A percentile compares a stretch with the other conserved stretches of the same genome.
Evolutionary conservation across 768 basidiomycete species (phyloP).

Genomic region (Rhodocollybia butyracea): DNA sequence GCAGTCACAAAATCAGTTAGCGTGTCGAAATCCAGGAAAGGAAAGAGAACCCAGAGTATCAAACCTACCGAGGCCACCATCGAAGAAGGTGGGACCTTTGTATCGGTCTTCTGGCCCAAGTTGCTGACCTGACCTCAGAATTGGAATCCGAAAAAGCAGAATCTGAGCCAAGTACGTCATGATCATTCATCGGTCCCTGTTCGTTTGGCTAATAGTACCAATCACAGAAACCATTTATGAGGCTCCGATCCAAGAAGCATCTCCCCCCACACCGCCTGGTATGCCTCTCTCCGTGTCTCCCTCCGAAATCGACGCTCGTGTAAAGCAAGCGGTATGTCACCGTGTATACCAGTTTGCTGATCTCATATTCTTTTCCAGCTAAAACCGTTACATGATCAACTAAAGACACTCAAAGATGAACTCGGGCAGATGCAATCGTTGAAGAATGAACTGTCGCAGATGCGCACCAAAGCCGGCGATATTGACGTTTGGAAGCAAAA

Average conservation of each 20-base stretch:
- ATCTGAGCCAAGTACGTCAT: not conserved
- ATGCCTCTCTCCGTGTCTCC: too few relatives aligned
- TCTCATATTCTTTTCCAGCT: constrained; percentile 30
- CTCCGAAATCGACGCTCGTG: constrained; percentile 10
- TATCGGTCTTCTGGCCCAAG: not conserved
- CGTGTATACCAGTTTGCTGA: not conserved
- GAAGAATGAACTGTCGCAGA: constrained; percentile 28
- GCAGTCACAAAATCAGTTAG: constrained; percentile 58
- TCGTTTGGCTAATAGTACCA: too few relatives aligned
- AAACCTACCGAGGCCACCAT: constrained; percentile 57
- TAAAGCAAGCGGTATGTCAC: constrained; percentile 32
- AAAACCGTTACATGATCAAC: constrained; percentile 49
- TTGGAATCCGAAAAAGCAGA: constrained; percentile 21
- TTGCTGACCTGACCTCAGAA: not conserved
- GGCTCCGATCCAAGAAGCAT: too few relatives aligned
- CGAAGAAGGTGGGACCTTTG: constrained; percentile 43
- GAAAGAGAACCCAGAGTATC: constrained; percentile 46
- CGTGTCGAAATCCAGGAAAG: constrained; percentile 45
- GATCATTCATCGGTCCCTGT: too few relatives aligned
- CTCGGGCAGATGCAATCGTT: constrained; percentile 33
- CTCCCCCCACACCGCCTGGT: not conserved
- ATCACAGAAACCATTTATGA: not conserved
- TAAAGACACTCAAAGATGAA: constrained; percentile 44
- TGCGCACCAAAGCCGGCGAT: constrained; percentile 32
- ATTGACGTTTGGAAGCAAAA: constrained; percentile 30